Percentiles rank a stretch among this genome's conserved stretches.
These are phyloP conservation scores for Russula virescens DNA, from an alignment of 768 basidiomycete genomes.

Conservation along the genomic window DNA sequence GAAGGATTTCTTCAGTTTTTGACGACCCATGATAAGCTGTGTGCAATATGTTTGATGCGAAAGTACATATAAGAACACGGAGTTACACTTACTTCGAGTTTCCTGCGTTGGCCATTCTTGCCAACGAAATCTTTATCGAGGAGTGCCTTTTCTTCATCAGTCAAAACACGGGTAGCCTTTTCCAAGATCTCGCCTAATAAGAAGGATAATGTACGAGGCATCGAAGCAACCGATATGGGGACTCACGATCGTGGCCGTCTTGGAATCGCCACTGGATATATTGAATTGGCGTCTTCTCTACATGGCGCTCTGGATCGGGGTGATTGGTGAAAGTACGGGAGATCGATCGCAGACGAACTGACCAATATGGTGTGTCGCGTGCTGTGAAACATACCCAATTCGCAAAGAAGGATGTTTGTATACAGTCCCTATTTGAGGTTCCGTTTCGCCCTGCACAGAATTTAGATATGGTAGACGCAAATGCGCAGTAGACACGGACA, in stretches of 20 bases:
- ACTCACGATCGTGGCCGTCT: slow-evolving; percentile 91
- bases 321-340: slow-evolving; percentile 5
- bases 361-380: slow-evolving; percentile 96
- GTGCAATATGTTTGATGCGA: slow-evolving; percentile 2
- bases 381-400: slow-evolving; percentile 95
- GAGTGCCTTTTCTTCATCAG: slow-evolving; percentile 73
- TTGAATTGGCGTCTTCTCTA: slow-evolving; percentile 93
- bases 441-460: slow-evolving; percentile 68
- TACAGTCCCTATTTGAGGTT: slow-evolving; percentile 85
- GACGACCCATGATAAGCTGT: slow-evolving; percentile 84
- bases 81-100: slow-evolving; percentile 63
- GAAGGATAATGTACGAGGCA: slow-evolving; percentile 13
- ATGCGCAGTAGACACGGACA: slow-evolving; percentile 36
- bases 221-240: slow-evolving; percentile 9
- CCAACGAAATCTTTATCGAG: slow-evolving; percentile 87
- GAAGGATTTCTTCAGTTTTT: slow-evolving; percentile 94
- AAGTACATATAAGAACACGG: slow-evolving; percentile 6
- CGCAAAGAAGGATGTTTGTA: slow-evolving; percentile 93
- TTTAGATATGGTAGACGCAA: slow-evolving; percentile 4
- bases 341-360: slow-evolving; percentile 24
- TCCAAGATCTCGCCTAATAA: slow-evolving; percentile 75
- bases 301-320: slow-evolving; percentile 62
- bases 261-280: slow-evolving; percentile 99
- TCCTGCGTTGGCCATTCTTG: slow-evolving; percentile 84
- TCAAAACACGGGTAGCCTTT: slow-evolving; percentile 85